A percentile compares a stretch with the other conserved stretches of the same genome.
These are phyloP conservation scores for Dictyostelium firmibasis DNA, from an alignment of 78 protist genomes.

Conservation along the genomic window DNA sequence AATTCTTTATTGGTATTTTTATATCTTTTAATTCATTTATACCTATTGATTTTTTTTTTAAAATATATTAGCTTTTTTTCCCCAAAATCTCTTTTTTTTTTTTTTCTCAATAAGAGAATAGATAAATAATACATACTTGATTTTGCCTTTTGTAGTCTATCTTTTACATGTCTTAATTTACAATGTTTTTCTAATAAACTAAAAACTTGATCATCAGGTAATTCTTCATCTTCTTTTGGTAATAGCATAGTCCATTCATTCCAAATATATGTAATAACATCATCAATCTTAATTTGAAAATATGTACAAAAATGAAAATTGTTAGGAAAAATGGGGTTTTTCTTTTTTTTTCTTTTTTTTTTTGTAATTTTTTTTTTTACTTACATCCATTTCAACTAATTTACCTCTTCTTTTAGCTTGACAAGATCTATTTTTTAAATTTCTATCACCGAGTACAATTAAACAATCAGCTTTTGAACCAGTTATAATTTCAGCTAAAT, in stretches of 20 bases:
- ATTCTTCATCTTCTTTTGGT: constrained; percentile 67
- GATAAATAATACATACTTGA: not conserved
- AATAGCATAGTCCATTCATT: constrained; percentile 52
- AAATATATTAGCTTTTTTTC: too few relatives aligned
- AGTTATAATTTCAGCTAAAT: constrained; percentile 76
- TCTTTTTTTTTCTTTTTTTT: not conserved
- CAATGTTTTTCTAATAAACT: constrained; percentile 62
- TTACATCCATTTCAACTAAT: constrained; percentile 73
- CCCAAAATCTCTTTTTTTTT: not conserved
- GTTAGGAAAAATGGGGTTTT: not conserved
- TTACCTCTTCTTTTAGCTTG: constrained; percentile 79
- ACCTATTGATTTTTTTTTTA: not conserved
- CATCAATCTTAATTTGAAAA: constrained; percentile 45
- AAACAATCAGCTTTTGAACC: constrained; percentile 79
- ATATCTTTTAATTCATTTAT: constrained; percentile 66
- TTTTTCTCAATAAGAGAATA: not conserved
- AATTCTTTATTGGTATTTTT: constrained; percentile 17
- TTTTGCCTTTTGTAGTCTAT: constrained; percentile 51
- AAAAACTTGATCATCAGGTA: constrained; percentile 58
- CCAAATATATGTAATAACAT: constrained; percentile 62
- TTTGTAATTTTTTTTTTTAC: not conserved
- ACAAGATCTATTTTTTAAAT: constrained; percentile 73
- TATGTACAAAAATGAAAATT: not conserved
- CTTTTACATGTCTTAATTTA: constrained; percentile 72
- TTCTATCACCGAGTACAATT: constrained; percentile 82